Conservation (phyloP, 2,329 filamentous ascomycete genomes). For the Aspergillus versicolor region DNA sequence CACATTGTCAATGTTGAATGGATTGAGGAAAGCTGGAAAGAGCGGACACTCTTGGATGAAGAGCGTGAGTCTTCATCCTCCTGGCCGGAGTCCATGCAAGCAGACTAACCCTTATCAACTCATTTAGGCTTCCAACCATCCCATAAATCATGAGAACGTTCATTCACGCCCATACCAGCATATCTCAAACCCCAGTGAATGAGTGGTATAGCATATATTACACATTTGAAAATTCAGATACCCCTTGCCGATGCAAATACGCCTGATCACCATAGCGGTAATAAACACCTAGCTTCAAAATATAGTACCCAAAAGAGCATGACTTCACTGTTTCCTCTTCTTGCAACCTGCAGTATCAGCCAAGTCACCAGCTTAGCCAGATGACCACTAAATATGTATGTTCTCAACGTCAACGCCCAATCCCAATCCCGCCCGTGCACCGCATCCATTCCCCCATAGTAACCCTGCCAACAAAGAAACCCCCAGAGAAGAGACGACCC, state of each 20-base stretch:
- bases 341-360: not conserved
- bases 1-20: slow-evolving; percentile 69
- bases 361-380: not conserved
- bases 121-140: slow-evolving; percentile 8
- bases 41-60: slow-evolving; percentile 77
- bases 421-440: not conserved
- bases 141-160: not conserved
- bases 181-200: not conserved
- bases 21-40: slow-evolving; percentile 78
- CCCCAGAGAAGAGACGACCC: not conserved
- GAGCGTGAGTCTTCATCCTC: slow-evolving; percentile 48
- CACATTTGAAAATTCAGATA: not conserved
- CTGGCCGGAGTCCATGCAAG: not conserved
- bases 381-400: not conserved
- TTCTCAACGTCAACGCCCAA: not conserved
- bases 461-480: not conserved
- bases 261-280: not conserved
- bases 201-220: not conserved
- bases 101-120: not conserved
- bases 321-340: not conserved
- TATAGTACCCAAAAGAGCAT: not conserved
- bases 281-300: not conserved
- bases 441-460: not conserved
- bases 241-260: not conserved
- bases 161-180: not conserved